Conservation (phyloP, 345 rosid species). For the Populus alba region DNA sequence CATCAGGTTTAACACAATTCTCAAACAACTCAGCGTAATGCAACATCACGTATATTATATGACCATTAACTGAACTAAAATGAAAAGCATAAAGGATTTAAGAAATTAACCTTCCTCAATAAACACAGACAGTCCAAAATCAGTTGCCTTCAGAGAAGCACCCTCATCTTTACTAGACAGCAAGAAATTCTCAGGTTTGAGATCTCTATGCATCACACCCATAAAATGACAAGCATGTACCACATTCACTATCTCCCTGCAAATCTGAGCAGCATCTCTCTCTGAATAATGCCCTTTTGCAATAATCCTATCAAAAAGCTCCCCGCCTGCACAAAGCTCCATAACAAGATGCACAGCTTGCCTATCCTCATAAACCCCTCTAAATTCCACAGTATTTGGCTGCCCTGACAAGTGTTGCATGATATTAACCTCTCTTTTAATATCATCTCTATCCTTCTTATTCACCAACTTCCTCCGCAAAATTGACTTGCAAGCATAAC, state of each 20-base stretch:
- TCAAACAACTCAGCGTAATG: neutral
- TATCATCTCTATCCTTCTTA: conserved; percentile 63
- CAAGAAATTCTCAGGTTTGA: conserved; percentile 93
- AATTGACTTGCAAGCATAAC: conserved; percentile 77
- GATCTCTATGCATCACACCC: conserved; percentile 88
- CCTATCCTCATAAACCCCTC: conserved; percentile 75
- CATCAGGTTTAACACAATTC: neutral
- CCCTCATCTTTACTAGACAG: conserved; percentile 55
- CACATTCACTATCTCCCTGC: conserved; percentile 60
- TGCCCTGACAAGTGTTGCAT: conserved; percentile 87
- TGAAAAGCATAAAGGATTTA: neutral
- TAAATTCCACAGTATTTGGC: conserved; percentile 72
- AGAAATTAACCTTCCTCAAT: conserved; percentile 64
- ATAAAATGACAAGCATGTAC: conserved; percentile 82
- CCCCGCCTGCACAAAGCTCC: conserved; percentile 93
- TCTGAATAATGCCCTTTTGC: conserved; percentile 73
- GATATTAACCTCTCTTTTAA: conserved; percentile 69
- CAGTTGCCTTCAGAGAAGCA: conserved; percentile 76
- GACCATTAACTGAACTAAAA: neutral
- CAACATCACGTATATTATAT: neutral
- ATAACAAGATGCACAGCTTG: conserved; percentile 78
- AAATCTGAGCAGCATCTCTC: conserved; percentile 68
- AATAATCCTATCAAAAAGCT: conserved; percentile 78
- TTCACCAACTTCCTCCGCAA: conserved; percentile 65
- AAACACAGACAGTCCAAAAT: conserved; percentile 81